A percentile compares a stretch with the other conserved stretches of the same genome.
phyloP scores from a whole-genome alignment of 2,329 filamentous ascomycete genomes.

The Alternaria hordeiaustralica region DNA sequence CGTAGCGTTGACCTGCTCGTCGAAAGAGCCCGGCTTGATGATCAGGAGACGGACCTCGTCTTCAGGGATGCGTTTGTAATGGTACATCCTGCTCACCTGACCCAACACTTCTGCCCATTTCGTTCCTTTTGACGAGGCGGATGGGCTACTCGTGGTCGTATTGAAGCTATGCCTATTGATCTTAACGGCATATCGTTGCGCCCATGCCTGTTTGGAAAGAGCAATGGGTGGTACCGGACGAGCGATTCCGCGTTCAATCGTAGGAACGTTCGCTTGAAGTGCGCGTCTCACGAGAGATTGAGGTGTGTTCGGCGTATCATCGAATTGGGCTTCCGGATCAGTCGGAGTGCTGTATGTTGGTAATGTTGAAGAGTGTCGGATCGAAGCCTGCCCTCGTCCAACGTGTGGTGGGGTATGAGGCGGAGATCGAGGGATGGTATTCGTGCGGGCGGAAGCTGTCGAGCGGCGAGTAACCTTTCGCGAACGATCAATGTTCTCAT shows the following conservation, averaged over 20 bases:
- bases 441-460: no score
- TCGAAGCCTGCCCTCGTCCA: no score
- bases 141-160: neutral
- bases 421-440: no score
- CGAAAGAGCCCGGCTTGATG: neutral
- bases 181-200: neutral
- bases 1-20: neutral
- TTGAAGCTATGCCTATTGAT: neutral
- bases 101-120: neutral
- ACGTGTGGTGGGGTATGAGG: no score
- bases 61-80: neutral
- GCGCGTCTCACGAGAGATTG: no score
- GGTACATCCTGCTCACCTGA: neutral
- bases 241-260: neutral
- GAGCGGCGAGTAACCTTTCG: no score
- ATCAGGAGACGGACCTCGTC: neutral
- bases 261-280: rapidly evolving
- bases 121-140: neutral
- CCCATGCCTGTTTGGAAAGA: neutral
- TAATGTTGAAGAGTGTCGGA: no score
- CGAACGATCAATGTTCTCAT: no score
- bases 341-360: no score
- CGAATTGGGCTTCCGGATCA: no score
- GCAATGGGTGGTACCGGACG: neutral
- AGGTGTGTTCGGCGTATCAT: no score